phyloP scores from a whole-genome alignment of 306 rosid species.

The Vigna unguiculata region DNA sequence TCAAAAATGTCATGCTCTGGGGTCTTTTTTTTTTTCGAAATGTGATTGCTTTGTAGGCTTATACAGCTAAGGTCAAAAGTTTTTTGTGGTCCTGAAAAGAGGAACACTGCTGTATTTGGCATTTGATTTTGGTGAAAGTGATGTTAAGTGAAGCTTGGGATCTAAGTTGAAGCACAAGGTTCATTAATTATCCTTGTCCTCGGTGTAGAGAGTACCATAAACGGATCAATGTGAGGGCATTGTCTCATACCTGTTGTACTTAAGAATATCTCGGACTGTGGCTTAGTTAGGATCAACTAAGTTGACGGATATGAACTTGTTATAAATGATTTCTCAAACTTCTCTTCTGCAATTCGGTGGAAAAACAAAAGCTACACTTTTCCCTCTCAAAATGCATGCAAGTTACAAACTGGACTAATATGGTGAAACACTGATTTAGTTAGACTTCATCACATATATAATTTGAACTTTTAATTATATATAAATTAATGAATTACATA shows the following conservation, averaged over 20 bases:
- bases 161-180: conserved; percentile 40
- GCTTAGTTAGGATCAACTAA: conserved; percentile 28
- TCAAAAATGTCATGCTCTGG: conserved; percentile 51
- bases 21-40: conserved; percentile 44
- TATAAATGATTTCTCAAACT: conserved; percentile 14
- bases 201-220: conserved; percentile 41
- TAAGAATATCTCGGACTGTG: conserved; percentile 36
- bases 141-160: conserved; percentile 41
- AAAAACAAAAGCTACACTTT: background rate
- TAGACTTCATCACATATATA: too few species aligned
- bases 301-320: conserved; percentile 16
- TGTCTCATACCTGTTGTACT: conserved; percentile 45
- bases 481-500: too few species aligned
- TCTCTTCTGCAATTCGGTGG: background rate
- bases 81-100: conserved; percentile 57
- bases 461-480: too few species aligned
- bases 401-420: too few species aligned
- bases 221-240: conserved; percentile 33
- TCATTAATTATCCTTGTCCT: conserved; percentile 51
- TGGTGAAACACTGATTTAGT: too few species aligned
- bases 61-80: conserved; percentile 60
- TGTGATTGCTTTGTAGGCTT: conserved; percentile 44
- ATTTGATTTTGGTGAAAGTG: conserved; percentile 56
- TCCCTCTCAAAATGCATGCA: too few species aligned
- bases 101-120: conserved; percentile 49